Base-by-base conservation (phyloP, 495 filamentous ascomycete species). In the Neurospora sp. region DNA sequence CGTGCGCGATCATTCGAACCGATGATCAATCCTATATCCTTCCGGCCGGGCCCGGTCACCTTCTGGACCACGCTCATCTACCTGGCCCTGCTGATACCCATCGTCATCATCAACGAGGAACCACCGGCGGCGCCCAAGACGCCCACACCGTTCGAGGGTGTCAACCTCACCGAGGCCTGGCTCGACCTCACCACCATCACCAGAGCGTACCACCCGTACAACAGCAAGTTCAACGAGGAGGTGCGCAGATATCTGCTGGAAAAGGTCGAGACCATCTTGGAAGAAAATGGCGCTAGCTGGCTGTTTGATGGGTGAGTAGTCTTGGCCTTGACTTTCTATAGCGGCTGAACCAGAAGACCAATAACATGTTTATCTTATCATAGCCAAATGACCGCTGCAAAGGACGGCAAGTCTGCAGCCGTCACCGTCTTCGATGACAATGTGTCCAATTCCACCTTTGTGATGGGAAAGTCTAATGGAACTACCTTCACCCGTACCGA, bases 101-200 rank as follows among this genome's bases (percentile, higher is more conserved):
- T 96, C 39, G 81, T 97, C 72, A 82, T 91, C 73, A 85, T 93
- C 72, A 92, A 97, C 78, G 88, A 91, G 80, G 88, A 89, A 69
- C 88, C 95, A 40, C 94, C 94, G 1, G 73, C 87, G 40, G 87
- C 89, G n/a, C 90, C 92, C 2, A 83, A 75, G n/a, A 86, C 87
- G 59, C 71, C 77, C 37, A 84, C 83, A 5, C 74, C 76, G 4
- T 65, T 73, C 37, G 14, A 59, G 44, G 82, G 82, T n/a, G 82
- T 94, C 69, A 91, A 97, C 75, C 82, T 97, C 20, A 89, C 89
- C 37, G 88, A 94, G 83, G 94, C 95, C 31, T 98, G 95, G 95
- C 81, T 85, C 18, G 94, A 99, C 78, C 87, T 99, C 22, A 88
- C 92, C 41, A 81, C 82, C 44, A 81, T 99, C 20, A 94, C 89